phyloP scores from a whole-genome alignment of 495 filamentous ascomycete genomes.

The Neurospora discreta region DNA sequence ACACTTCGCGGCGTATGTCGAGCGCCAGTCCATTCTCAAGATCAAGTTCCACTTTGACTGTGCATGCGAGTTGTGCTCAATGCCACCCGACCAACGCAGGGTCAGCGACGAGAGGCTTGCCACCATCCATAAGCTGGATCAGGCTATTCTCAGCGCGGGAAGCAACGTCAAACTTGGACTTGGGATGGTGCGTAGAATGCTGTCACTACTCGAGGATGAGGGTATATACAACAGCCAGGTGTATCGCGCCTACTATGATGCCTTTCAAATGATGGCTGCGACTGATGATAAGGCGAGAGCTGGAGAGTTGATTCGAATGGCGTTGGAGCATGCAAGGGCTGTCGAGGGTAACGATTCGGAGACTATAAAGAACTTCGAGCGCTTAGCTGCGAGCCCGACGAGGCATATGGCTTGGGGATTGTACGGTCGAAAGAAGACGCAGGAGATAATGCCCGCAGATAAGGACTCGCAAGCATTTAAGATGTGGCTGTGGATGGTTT shows the following conservation, averaged over 20 bases:
- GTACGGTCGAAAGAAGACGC: not conserved
- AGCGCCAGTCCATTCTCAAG: conserved; percentile 13
- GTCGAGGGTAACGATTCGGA: not conserved
- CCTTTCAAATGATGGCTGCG: not conserved
- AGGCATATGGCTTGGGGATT: not conserved
- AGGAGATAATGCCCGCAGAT: not conserved
- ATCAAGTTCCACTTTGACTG: conserved; percentile 24
- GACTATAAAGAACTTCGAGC: not conserved
- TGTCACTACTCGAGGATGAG: not conserved
- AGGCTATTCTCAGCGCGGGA: not conserved
- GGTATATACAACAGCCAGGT: not conserved
- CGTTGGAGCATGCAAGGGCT: not conserved
- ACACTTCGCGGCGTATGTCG: conserved; percentile 4
- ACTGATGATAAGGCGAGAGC: not conserved
- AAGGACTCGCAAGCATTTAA: not conserved
- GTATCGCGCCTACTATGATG: not conserved
- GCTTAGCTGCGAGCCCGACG: not conserved
- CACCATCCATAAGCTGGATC: not conserved
- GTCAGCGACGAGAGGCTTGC: conserved; percentile 14
- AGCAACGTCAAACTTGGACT: not conserved
- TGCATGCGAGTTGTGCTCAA: conserved; percentile 21
- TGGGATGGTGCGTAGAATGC: not conserved
- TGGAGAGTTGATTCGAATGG: not conserved
- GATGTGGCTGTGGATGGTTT: not conserved
- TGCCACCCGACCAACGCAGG: conserved; percentile 14